Percentiles rank a stretch among this genome's conserved stretches.
Conservation (phyloP, 768 basidiomycete genomes). For the Zangia roseola region DNA sequence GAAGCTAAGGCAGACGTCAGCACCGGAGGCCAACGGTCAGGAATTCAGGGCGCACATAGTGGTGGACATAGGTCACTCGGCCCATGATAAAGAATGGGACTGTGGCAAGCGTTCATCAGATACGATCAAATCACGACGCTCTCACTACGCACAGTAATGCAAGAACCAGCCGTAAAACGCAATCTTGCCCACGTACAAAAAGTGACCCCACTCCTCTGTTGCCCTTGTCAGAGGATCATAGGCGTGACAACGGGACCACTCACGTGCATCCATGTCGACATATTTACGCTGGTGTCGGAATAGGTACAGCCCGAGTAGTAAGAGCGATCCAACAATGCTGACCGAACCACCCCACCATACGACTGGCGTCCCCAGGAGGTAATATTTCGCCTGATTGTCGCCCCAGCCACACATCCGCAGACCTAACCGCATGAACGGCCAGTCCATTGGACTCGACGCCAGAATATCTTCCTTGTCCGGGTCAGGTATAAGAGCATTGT, state of each 20-base stretch:
- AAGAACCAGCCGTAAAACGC: slow-evolving; percentile 90
- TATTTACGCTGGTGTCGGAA: slow-evolving; percentile 86
- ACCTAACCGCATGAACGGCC: slow-evolving; percentile 89
- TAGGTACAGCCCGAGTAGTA: slow-evolving; percentile 65
- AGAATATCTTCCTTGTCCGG: slow-evolving; percentile 99
- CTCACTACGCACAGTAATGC: slow-evolving; percentile 69
- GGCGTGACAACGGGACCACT: slow-evolving; percentile 29
- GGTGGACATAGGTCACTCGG: slow-evolving; percentile 93
- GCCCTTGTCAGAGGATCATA: slow-evolving; percentile 6
- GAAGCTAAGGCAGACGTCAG: slow-evolving; percentile 53
- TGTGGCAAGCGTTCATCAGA: slow-evolving; percentile 30
- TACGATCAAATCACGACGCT: neutral
- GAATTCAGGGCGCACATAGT: slow-evolving; percentile 65
- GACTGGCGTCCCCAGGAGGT: slow-evolving; percentile 88
- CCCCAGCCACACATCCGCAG: slow-evolving; percentile 98
- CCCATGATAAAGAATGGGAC: slow-evolving; percentile 99
- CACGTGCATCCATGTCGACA: slow-evolving; percentile 85
- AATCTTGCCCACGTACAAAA: slow-evolving; percentile 88
- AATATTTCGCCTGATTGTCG: slow-evolving; percentile 84
- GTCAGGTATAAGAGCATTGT: slow-evolving; percentile 96
- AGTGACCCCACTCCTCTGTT: slow-evolving; percentile 90
- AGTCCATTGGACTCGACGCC: slow-evolving; percentile 88
- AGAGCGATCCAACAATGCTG: slow-evolving; percentile 57
- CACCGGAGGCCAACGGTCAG: neutral
- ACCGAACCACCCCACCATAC: slow-evolving; percentile 84